Percentiles rank a stretch among this genome's conserved stretches.
These are phyloP conservation scores for Otatea glauca DNA, from an alignment of 176 grass and related monocot species.

Conservation along the genomic window DNA sequence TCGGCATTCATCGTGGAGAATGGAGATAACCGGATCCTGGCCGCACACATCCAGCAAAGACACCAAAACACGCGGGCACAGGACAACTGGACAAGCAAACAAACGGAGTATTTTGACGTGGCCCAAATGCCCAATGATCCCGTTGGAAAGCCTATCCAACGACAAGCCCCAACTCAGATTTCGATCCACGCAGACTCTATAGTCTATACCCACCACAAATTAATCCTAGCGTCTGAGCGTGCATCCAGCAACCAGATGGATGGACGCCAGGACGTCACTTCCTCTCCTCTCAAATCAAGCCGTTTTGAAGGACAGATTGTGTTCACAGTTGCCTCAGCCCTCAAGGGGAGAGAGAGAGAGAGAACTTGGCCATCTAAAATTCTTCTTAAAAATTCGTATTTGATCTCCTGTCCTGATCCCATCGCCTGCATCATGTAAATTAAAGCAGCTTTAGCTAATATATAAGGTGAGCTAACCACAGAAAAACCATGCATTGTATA, in stretches of 20 bases:
- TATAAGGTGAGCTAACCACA: background rate
- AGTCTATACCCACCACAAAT: no score
- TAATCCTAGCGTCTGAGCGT: background rate
- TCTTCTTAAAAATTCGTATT: background rate
- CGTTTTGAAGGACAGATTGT: background rate
- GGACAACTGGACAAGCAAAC: background rate
- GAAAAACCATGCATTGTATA: background rate
- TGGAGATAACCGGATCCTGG: no score
- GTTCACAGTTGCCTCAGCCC: no score
- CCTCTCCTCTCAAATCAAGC: background rate
- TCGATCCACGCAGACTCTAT: background rate
- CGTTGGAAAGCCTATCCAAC: background rate
- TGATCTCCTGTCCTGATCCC: background rate
- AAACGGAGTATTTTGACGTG: background rate
- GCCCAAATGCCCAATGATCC: background rate
- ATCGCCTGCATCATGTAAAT: background rate
- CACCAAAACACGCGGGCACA: background rate
- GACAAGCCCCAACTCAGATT: background rate
- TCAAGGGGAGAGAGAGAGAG: no score
- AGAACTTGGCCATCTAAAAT: background rate
- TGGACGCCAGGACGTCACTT: background rate
- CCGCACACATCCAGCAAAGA: no score
- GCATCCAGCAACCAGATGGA: background rate
- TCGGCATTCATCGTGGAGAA: no score
- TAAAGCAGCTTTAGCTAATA: background rate